These are phyloP conservation scores for Aphanomyces astaci DNA, from an alignment of 352 stramenopile species.

Conservation along the genomic window DNA sequence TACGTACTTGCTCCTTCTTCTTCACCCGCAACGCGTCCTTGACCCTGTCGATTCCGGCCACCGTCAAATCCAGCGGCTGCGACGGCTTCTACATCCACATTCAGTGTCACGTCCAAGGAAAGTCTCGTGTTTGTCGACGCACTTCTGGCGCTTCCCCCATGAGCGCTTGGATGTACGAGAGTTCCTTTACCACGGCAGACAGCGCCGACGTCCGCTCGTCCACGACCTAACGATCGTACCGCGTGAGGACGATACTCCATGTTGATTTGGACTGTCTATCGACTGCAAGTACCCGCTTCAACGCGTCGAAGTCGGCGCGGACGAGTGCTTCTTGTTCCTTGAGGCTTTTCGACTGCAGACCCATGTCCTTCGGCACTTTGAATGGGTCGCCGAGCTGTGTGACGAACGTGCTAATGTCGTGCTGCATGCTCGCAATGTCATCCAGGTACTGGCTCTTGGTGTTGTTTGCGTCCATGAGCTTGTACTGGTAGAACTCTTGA, in stretches of 20 bases:
- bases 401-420: neutral
- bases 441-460: conserved; percentile 10
- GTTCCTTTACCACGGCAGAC: conserved; percentile 1
- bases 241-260: neutral
- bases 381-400: neutral
- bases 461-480: conserved; percentile 12
- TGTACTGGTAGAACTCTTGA: conserved; percentile 11
- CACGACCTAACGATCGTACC: neutral
- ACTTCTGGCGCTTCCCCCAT: conserved; percentile 5
- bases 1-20: neutral
- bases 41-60: neutral
- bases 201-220: neutral
- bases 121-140: no score
- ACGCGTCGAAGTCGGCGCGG: neutral
- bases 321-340: neutral
- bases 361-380: neutral
- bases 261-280: neutral
- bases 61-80: conserved; percentile 3
- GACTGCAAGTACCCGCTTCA: neutral
- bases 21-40: conserved; percentile 5
- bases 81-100: neutral
- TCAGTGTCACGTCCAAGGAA: no score
- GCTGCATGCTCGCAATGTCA: neutral
- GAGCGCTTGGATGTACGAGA: conserved; percentile 2
- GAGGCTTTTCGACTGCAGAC: neutral